These are phyloP conservation scores for Aspergillus aculeatinus DNA, from an alignment of 2,329 filamentous ascomycete species.

Conservation along the genomic window DNA sequence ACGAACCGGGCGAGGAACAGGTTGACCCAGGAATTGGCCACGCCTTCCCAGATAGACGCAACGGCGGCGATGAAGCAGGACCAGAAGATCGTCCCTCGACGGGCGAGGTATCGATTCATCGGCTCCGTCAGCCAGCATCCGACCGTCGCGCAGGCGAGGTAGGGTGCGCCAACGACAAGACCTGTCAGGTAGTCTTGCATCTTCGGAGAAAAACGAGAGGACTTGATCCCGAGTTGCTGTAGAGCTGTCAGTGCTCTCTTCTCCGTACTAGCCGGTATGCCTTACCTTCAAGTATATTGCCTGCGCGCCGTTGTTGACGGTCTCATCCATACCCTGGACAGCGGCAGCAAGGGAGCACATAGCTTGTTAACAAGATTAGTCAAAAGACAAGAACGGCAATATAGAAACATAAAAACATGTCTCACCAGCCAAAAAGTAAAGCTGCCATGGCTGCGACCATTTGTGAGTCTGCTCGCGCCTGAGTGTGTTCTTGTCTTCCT, in stretches of 20 bases:
- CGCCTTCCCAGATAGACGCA: constrained; percentile 45
- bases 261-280: background rate
- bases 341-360: constrained; percentile 56
- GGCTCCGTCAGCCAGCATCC: constrained; percentile 53
- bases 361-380: constrained; percentile 18
- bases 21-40: constrained; percentile 45
- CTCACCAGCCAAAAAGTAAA: constrained; percentile 50
- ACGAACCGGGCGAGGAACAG: constrained; percentile 45
- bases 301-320: constrained; percentile 50
- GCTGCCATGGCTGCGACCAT: constrained; percentile 51
- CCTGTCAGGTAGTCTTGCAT: constrained; percentile 40
- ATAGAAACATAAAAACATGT: background rate
- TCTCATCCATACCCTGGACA: constrained; percentile 56
- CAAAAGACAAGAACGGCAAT: too few species aligned
- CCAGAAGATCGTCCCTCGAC: constrained; percentile 48
- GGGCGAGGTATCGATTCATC: constrained; percentile 45
- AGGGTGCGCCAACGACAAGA: constrained; percentile 47
- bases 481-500: constrained; percentile 45
- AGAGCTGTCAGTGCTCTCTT: background rate
- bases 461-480: constrained; percentile 49
- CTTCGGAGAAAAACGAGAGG: constrained; percentile 1
- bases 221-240: constrained; percentile 16
- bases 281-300: constrained; percentile 34
- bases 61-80: constrained; percentile 44
- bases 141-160: constrained; percentile 45